These are phyloP conservation scores for Nakazawaea siamensis DNA, from an alignment of 805 yeast genomes.

Conservation along the genomic window DNA sequence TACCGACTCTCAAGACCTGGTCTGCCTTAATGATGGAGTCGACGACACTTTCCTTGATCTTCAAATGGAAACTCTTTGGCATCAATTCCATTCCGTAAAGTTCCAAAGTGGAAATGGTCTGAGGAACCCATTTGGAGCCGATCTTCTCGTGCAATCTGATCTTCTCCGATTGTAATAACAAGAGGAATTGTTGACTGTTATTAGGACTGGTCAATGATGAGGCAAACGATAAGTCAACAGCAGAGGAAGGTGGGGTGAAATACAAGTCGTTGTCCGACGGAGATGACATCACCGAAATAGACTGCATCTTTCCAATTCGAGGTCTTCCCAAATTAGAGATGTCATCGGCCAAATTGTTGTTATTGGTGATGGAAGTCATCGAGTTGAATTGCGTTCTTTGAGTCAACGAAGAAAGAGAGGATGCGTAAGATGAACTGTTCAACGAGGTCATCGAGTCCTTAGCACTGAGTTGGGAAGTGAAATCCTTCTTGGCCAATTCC, in stretches of 20 bases:
- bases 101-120: constrained; percentile 4
- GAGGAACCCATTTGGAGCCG: constrained; percentile 9
- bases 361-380: constrained; percentile 9
- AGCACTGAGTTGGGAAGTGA: constrained; percentile 3
- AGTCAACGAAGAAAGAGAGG: constrained; percentile 2
- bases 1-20: constrained; percentile 9
- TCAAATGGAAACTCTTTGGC: constrained; percentile 5
- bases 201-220: not conserved
- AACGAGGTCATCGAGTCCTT: constrained; percentile 7
- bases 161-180: constrained; percentile 3
- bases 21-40: constrained; percentile 4
- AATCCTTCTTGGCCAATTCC: constrained; percentile 7
- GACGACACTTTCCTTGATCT: constrained; percentile 1
- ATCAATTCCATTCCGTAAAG: constrained; percentile 3
- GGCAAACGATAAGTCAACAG: constrained; percentile 1
- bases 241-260: constrained; percentile 9
- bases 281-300: not conserved
- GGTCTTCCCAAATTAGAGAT: constrained; percentile 9
- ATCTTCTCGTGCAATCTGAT: constrained; percentile 9
- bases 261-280: constrained; percentile 2
- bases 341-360: constrained; percentile 7
- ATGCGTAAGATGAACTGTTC: not conserved
- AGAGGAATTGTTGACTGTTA: not conserved
- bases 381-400: constrained; percentile 4
- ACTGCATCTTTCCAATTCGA: not conserved